These are phyloP conservation scores for Crithidia thermophila DNA, from an alignment of 208 protist species.

Conservation along the genomic window DNA sequence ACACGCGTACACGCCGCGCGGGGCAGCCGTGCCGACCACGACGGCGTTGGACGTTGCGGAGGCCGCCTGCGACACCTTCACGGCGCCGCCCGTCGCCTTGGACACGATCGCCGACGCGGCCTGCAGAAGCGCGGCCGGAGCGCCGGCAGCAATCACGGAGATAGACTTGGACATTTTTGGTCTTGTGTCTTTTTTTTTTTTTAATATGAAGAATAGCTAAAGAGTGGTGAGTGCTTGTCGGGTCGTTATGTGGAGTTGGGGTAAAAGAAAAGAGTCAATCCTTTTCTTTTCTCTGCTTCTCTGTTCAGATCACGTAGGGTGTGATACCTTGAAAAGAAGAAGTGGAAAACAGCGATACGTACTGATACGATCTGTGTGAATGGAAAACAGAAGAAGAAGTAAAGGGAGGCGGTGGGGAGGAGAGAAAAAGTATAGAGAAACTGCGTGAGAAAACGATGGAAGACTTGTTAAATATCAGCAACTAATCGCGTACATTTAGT, in stretches of 20 bases:
- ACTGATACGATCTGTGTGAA: not conserved
- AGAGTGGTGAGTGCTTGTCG: not conserved
- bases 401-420: not conserved
- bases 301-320: too few relatives aligned
- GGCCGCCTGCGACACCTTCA: constrained; percentile 43
- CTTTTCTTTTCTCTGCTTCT: not conserved
- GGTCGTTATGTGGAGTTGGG: not conserved
- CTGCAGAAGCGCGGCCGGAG: constrained; percentile 66
- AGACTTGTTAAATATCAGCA: too few relatives aligned
- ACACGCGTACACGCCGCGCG: constrained; percentile 60
- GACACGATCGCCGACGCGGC: constrained; percentile 54
- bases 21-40: constrained; percentile 63
- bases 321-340: too few relatives aligned
- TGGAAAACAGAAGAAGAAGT: not conserved
- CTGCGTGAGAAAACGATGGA: too few relatives aligned
- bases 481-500: too few relatives aligned
- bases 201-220: not conserved
- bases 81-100: constrained; percentile 65
- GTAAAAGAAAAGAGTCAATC: not conserved
- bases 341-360: not conserved
- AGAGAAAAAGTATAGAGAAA: constrained; percentile 6
- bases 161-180: constrained; percentile 83
- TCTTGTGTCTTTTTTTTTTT: not conserved
- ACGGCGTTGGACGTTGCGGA: constrained; percentile 54
- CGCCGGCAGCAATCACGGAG: constrained; percentile 56